Conservation (phyloP, 2,329 filamentous ascomycete species). For the Paecilomyces niveus region DNA sequence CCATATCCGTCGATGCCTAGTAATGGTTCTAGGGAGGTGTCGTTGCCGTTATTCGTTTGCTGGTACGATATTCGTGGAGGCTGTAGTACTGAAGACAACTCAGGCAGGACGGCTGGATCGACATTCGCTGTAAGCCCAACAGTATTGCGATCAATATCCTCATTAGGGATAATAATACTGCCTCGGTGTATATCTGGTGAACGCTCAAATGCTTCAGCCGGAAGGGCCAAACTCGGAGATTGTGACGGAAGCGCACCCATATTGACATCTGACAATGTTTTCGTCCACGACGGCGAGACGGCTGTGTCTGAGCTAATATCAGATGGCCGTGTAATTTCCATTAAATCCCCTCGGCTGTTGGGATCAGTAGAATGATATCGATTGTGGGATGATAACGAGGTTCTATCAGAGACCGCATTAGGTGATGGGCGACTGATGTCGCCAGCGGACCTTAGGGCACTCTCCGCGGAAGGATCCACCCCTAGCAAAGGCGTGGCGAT, state of each 20-base stretch:
- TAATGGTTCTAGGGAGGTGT: neutral
- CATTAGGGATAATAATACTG: conserved; percentile 4
- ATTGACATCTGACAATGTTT: conserved; percentile 17
- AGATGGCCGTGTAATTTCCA: conserved; percentile 6
- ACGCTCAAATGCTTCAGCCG: conserved; percentile 12
- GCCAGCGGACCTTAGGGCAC: neutral
- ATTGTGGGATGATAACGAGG: neutral
- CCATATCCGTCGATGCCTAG: conserved; percentile 24
- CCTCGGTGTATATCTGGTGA: conserved; percentile 12
- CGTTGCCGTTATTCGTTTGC: neutral
- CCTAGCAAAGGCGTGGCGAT: neutral
- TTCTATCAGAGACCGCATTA: neutral
- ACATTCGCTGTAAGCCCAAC: neutral
- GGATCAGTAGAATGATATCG: neutral
- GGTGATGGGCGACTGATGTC: neutral
- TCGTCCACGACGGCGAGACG: conserved; percentile 21
- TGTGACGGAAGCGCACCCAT: conserved; percentile 16
- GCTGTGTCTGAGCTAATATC: conserved; percentile 14
- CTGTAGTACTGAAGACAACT: neutral
- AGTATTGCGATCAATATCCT: neutral
- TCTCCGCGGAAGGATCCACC: neutral
- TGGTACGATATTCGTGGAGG: neutral
- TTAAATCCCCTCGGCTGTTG: conserved; percentile 2
- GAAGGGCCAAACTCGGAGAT: conserved; percentile 14
- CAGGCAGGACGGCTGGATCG: neutral